Evolutionary conservation across 257 asterid species (phyloP).

Genomic region (Nicotiana obtusifolia): DNA sequence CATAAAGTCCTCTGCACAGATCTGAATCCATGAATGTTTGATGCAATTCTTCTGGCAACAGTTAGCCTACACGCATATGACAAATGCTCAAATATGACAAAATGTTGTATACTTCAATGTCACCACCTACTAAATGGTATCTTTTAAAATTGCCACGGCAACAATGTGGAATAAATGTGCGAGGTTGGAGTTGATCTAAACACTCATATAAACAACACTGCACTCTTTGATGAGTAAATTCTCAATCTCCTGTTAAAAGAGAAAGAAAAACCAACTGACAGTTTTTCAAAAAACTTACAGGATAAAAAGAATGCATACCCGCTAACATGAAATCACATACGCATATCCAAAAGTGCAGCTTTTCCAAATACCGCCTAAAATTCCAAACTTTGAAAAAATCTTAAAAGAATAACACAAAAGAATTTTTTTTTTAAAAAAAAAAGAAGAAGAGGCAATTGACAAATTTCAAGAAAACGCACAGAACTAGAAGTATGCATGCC

Average conservation of each 20-base stretch:
- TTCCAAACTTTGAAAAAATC: background rate
- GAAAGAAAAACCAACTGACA: no score
- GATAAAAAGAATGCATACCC: background rate
- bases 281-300: background rate
- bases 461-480: background rate
- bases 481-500: background rate
- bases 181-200: background rate
- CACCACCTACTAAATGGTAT: background rate
- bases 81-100: background rate
- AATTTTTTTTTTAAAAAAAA: no score
- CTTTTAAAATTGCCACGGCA: background rate
- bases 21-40: conserved; percentile 25
- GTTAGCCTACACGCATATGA: conserved; percentile 30
- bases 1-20: conserved; percentile 43
- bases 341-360: background rate
- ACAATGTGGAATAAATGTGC: background rate
- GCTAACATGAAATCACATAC: background rate
- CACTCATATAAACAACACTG: background rate
- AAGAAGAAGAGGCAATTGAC: background rate
- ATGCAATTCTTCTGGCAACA: conserved; percentile 34
- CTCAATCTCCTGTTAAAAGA: background rate
- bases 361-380: background rate
- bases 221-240: background rate
- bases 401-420: background rate
- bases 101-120: background rate